Conservation (phyloP, 2,329 filamentous ascomycete species). For the Fusarium brachygibbosum region DNA sequence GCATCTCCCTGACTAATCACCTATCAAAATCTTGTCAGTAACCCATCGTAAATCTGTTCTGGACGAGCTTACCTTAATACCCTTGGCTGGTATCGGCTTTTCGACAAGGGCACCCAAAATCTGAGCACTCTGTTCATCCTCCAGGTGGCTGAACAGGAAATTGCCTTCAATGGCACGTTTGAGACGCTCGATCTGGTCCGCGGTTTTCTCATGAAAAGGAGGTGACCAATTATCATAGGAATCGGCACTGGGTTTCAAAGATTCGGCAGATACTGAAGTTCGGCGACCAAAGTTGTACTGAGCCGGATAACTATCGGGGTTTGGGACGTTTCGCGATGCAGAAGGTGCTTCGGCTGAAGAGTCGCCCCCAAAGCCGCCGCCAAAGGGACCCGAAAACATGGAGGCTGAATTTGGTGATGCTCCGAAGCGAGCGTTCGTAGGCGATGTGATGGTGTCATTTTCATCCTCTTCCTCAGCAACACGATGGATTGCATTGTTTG, state of each 20-base stretch:
- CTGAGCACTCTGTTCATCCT: slow-evolving; percentile 90
- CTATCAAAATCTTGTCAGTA: slow-evolving; percentile 61
- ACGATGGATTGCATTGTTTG: slow-evolving; percentile 58
- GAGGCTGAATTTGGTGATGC: slow-evolving; percentile 52
- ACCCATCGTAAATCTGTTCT: background rate
- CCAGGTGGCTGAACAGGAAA: slow-evolving; percentile 93
- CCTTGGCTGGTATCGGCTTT: slow-evolving; percentile 94
- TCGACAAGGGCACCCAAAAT: slow-evolving; percentile 93
- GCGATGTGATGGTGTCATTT: slow-evolving; percentile 80
- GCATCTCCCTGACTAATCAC: slow-evolving; percentile 96
- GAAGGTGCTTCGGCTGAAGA: slow-evolving; percentile 62
- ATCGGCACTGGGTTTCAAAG: slow-evolving; percentile 87
- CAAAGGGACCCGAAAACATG: slow-evolving; percentile 66
- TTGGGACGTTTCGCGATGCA: slow-evolving; percentile 63
- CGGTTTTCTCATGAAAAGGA: slow-evolving; percentile 84
- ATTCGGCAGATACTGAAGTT: slow-evolving; percentile 97
- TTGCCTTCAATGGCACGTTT: slow-evolving; percentile 87
- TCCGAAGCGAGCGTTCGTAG: slow-evolving; percentile 74
- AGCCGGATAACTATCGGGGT: slow-evolving; percentile 81
- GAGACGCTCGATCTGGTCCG: slow-evolving; percentile 84
- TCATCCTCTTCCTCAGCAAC: slow-evolving; percentile 91
- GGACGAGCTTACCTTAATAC: slow-evolving; percentile 70
- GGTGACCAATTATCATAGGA: slow-evolving; percentile 91
- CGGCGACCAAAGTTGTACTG: slow-evolving; percentile 95
- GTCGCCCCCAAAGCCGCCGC: slow-evolving; percentile 59